phyloP scores from a whole-genome alignment of 805 yeast genomes.

The Cyberlindnera euphorbiiphila region DNA sequence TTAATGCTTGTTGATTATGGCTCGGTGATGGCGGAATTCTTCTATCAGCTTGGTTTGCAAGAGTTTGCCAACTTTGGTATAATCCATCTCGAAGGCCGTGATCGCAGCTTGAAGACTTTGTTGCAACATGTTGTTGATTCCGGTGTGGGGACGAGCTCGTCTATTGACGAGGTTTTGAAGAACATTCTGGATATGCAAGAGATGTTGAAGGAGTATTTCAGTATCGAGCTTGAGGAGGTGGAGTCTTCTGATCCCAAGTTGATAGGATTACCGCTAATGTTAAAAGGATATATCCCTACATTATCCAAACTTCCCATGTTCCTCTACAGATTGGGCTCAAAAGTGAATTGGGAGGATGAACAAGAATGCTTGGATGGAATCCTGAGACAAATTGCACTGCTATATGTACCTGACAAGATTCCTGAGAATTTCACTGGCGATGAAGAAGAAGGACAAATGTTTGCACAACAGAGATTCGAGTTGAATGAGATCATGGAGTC shows the following conservation, averaged over 20 bases:
- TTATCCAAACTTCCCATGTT: conserved; percentile 63
- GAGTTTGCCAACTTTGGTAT: conserved; percentile 82
- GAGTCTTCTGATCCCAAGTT: conserved; percentile 35
- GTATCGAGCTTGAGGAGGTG: conserved; percentile 37
- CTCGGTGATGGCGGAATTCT: conserved; percentile 59
- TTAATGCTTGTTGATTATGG: conserved; percentile 80
- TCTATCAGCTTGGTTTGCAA: conserved; percentile 74
- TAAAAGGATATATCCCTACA: conserved; percentile 61
- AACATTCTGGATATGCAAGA: conserved; percentile 51
- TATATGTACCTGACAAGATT: conserved; percentile 63
- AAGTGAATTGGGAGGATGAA: conserved; percentile 66
- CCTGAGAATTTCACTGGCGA: conserved; percentile 25
- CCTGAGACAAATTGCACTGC: conserved; percentile 61
- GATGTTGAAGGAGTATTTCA: conserved; percentile 82
- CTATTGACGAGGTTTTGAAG: conserved; percentile 27
- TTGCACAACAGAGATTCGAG: conserved; percentile 29
- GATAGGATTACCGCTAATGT: conserved; percentile 59
- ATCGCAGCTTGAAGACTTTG: conserved; percentile 8
- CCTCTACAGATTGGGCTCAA: conserved; percentile 54
- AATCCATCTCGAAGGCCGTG: conserved; percentile 36
- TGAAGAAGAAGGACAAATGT: conserved; percentile 23
- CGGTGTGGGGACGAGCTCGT: conserved; percentile 18
- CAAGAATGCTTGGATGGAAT: conserved; percentile 63
- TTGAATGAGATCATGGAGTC: conserved; percentile 46
- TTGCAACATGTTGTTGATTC: conserved; percentile 13